Evolutionary conservation across 129 eudicot genomes (phyloP).

Genomic region (Flaveria linearis): DNA sequence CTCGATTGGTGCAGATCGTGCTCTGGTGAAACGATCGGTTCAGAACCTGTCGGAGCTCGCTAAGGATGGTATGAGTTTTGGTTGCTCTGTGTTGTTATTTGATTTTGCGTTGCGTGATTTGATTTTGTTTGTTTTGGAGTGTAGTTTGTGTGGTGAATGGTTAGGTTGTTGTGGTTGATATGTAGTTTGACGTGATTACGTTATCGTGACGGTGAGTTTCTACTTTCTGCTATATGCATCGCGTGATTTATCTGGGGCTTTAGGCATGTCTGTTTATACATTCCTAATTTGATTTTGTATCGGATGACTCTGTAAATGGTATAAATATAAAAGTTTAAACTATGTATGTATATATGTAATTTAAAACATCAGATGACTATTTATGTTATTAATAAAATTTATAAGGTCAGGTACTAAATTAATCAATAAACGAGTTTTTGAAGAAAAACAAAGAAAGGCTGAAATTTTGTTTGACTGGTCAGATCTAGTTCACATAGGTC

Average conservation of each 20-base stretch:
- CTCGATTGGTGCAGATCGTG: slow-evolving; percentile 61
- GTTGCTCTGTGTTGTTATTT: background rate
- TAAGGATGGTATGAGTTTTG: slow-evolving; percentile 51
- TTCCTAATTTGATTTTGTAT: background rate
- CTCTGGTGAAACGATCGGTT: slow-evolving; percentile 64
- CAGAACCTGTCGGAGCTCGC: slow-evolving; percentile 63
- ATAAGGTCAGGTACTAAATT: too few relatives aligned
- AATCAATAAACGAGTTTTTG: too few relatives aligned
- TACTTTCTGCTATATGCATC: background rate
- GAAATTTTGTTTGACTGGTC: too few relatives aligned
- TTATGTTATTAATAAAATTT: too few relatives aligned
- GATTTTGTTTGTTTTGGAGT: background rate
- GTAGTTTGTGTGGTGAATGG: background rate
- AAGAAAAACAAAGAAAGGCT: too few relatives aligned
- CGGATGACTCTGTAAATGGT: too few relatives aligned
- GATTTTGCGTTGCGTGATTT: background rate
- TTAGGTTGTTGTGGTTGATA: background rate
- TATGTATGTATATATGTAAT: too few relatives aligned
- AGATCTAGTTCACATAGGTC: too few relatives aligned
- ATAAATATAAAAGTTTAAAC: too few relatives aligned
- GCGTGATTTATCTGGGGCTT: background rate
- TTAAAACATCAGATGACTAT: too few relatives aligned
- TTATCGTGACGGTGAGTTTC: background rate
- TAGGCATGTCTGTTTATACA: background rate
- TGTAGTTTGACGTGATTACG: background rate